Percentiles rank a stretch among this genome's conserved stretches.
Conservation (phyloP, 805 yeast genomes). For the Ogataea angusta region DNA sequence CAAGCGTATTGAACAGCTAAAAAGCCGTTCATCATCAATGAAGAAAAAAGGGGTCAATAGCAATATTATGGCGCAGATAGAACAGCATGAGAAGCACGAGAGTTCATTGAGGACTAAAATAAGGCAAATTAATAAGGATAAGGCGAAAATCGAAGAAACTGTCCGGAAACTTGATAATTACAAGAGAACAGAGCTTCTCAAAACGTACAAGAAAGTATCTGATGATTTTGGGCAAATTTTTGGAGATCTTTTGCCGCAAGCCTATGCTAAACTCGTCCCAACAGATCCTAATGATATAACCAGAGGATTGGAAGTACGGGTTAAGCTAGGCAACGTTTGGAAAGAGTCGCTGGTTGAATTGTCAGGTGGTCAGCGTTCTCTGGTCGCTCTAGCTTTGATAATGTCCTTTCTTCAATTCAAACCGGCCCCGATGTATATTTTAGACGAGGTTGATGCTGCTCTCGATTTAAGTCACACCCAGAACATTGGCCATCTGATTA, state of each 20-base stretch:
- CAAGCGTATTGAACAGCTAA: slow-evolving; percentile 52
- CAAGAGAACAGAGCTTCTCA: slow-evolving; percentile 75
- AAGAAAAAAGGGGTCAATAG: slow-evolving; percentile 73
- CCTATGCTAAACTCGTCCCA: slow-evolving; percentile 86
- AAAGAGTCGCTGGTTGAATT: slow-evolving; percentile 91
- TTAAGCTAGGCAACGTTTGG: slow-evolving; percentile 90
- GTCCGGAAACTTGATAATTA: slow-evolving; percentile 79
- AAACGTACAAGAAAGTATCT: slow-evolving; percentile 85
- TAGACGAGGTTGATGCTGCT: slow-evolving; percentile 99
- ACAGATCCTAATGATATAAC: slow-evolving; percentile 79
- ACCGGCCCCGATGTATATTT: slow-evolving; percentile 98
- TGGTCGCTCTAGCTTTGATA: slow-evolving; percentile 87
- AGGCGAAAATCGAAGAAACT: slow-evolving; percentile 84
- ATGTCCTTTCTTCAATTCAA: slow-evolving; percentile 89
- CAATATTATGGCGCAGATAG: slow-evolving; percentile 87
- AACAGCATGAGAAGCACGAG: slow-evolving; percentile 87
- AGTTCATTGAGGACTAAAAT: slow-evolving; percentile 73
- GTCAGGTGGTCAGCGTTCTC: slow-evolving; percentile 95
- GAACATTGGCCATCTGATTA: slow-evolving; percentile 93
- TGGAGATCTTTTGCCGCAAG: slow-evolving; percentile 81
- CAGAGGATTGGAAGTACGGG: slow-evolving; percentile 86
- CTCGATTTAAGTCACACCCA: slow-evolving; percentile 95
- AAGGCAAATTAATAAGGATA: slow-evolving; percentile 82
- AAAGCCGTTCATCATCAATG: slow-evolving; percentile 63
- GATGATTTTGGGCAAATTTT: slow-evolving; percentile 88